These are phyloP conservation scores for Bipolaris oryzae DNA, from an alignment of 2,329 filamentous ascomycete species.

Conservation along the genomic window DNA sequence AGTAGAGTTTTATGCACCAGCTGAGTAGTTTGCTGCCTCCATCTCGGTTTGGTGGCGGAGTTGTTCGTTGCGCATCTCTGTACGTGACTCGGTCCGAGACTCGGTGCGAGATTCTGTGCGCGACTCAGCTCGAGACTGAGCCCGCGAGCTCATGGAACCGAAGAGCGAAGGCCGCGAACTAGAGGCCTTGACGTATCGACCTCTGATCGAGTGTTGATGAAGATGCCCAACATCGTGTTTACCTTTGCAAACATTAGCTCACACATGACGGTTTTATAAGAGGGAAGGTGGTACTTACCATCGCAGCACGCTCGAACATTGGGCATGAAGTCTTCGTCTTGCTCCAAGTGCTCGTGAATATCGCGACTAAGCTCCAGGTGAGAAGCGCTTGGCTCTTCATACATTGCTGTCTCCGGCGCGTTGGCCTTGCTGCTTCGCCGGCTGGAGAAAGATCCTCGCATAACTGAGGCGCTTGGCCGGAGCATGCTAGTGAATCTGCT, in stretches of 20 bases:
- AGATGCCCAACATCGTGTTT: slow-evolving; percentile 60
- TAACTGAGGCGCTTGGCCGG: slow-evolving; percentile 45
- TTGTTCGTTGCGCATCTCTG: slow-evolving; percentile 33
- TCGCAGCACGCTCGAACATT: slow-evolving; percentile 98
- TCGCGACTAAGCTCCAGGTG: slow-evolving; percentile 79
- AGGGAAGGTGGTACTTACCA: slow-evolving; percentile 64
- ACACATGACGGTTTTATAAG: slow-evolving; percentile 8
- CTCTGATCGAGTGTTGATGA: slow-evolving; percentile 40
- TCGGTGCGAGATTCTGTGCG: slow-evolving; percentile 24
- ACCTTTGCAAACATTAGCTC: slow-evolving; percentile 38
- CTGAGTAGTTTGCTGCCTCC: slow-evolving; percentile 35
- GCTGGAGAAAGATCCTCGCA: slow-evolving; percentile 59
- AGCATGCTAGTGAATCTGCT: slow-evolving; percentile 55
- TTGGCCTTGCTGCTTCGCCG: slow-evolving; percentile 51
- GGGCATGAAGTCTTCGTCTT: slow-evolving; percentile 80
- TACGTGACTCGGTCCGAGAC: slow-evolving; percentile 34
- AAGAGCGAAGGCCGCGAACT: slow-evolving; percentile 39
- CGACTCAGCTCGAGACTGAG: slow-evolving; percentile 37
- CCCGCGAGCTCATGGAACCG: slow-evolving; percentile 43
- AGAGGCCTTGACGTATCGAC: slow-evolving; percentile 35
- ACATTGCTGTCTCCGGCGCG: slow-evolving; percentile 42
- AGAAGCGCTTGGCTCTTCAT: slow-evolving; percentile 66
- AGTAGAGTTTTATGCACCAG: slow-evolving; percentile 32
- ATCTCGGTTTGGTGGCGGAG: slow-evolving; percentile 32
- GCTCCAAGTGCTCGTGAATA: slow-evolving; percentile 77